Percentiles rank a stretch among this genome's conserved stretches.
phyloP scores from a whole-genome alignment of 805 yeast genomes.

The Candida gorgasii region DNA sequence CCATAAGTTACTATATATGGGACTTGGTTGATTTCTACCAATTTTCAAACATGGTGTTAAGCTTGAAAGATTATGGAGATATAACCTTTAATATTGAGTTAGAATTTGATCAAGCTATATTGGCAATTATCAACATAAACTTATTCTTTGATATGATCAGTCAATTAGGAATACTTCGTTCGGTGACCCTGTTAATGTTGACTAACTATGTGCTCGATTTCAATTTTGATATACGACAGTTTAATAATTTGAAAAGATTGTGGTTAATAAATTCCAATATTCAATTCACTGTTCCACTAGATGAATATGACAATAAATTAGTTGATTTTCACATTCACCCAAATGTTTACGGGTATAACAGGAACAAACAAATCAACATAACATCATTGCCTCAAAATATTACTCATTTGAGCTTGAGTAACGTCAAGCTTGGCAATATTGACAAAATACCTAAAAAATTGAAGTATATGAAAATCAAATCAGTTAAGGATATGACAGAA shows the following conservation, averaged over 20 bases:
- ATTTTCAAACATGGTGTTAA: constrained; percentile 7
- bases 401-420: constrained; percentile 14
- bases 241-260: constrained; percentile 15
- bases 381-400: constrained; percentile 16
- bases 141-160: constrained; percentile 1
- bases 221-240: constrained; percentile 13
- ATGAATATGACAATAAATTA: constrained; percentile 8
- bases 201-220: constrained; percentile 17
- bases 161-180: not conserved
- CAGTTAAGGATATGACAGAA: constrained; percentile 10
- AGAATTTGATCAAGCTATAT: constrained; percentile 22
- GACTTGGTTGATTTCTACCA: constrained; percentile 17
- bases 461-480: constrained; percentile 5
- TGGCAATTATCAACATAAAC: constrained; percentile 13
- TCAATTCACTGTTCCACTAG: constrained; percentile 6
- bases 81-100: constrained; percentile 20
- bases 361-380: constrained; percentile 13
- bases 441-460: constrained; percentile 7
- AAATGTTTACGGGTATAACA: constrained; percentile 16
- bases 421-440: constrained; percentile 8
- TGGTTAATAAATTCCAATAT: constrained; percentile 21
- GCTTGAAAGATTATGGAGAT: not conserved
- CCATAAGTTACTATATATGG: constrained; percentile 20
- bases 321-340: constrained; percentile 16
- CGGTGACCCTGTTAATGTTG: constrained; percentile 10